These are phyloP conservation scores for Amanita subjunquillea DNA, from an alignment of 768 basidiomycete species.

Conservation along the genomic window DNA sequence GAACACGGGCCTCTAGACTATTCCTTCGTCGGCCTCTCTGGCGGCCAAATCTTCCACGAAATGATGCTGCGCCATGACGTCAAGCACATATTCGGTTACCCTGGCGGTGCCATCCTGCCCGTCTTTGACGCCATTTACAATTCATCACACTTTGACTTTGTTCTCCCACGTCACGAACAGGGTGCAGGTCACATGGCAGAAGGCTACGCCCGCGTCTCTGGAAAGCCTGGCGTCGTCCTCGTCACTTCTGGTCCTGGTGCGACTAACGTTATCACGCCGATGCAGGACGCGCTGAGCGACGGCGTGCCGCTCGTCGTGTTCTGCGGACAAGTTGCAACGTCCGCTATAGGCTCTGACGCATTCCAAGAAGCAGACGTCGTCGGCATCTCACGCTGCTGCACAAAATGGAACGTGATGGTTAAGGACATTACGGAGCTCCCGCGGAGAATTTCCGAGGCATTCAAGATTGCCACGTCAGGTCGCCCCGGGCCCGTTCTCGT, in stretches of 20 bases:
- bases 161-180: conserved; percentile 95
- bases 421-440: conserved; percentile 95
- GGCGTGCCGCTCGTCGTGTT: conserved; percentile 94
- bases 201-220: conserved; percentile 95
- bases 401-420: conserved; percentile 99
- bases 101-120: conserved; percentile 94
- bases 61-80: conserved; percentile 98
- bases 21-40: conserved; percentile 89
- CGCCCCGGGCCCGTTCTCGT: conserved; percentile 97
- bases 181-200: conserved; percentile 99
- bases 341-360: conserved; percentile 96
- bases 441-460: conserved; percentile 94
- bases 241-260: conserved; percentile 98
- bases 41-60: conserved; percentile 97
- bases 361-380: conserved; percentile 98
- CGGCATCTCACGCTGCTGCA: conserved; percentile 94
- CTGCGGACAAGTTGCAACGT: conserved; percentile 96
- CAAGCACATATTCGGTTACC: conserved; percentile 96
- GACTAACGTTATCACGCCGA: conserved; percentile 94
- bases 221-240: conserved; percentile 94
- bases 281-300: conserved; percentile 96
- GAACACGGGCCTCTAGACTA: conserved; percentile 49
- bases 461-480: conserved; percentile 97
- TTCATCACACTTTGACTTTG: conserved; percentile 88
- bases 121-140: conserved; percentile 99